These are phyloP conservation scores for Onygena corvina DNA, from an alignment of 2,329 filamentous ascomycete genomes.

Conservation along the genomic window DNA sequence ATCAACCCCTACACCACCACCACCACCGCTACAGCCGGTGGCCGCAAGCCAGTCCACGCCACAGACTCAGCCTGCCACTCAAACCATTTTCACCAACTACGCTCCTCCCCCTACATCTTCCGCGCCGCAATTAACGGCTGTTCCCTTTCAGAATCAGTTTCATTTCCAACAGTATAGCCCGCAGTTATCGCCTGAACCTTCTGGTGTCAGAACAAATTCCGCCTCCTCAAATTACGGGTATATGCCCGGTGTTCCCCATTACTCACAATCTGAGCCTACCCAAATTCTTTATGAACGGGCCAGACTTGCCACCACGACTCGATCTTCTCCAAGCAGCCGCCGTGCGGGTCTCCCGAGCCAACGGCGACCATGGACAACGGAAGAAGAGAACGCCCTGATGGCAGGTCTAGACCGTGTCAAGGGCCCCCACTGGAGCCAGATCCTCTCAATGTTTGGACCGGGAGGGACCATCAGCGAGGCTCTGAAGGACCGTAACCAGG, in stretches of 20 bases:
- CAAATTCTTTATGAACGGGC: constrained; percentile 48
- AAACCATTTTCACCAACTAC: constrained; percentile 6
- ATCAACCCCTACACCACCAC: constrained; percentile 11
- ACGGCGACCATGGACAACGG: constrained; percentile 72
- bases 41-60: constrained; percentile 2
- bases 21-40: constrained; percentile 9
- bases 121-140: constrained; percentile 53
- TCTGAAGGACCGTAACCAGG: constrained; percentile 77
- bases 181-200: constrained; percentile 20
- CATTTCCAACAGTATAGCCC: constrained; percentile 35
- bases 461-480: constrained; percentile 71
- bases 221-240: constrained; percentile 33
- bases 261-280: constrained; percentile 40
- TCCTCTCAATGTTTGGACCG: constrained; percentile 68
- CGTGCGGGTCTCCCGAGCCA: constrained; percentile 44
- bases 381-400: constrained; percentile 85
- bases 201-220: constrained; percentile 24
- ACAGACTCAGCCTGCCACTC: constrained; percentile 9
- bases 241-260: constrained; percentile 36
- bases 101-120: constrained; percentile 62
- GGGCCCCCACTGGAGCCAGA: constrained; percentile 87
- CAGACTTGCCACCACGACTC: constrained; percentile 43
- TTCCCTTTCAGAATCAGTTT: constrained; percentile 31
- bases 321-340: constrained; percentile 42
- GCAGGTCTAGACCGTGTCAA: constrained; percentile 77